phyloP scores from a whole-genome alignment of 1,284 basidiomycete genomes.

The Spongiforma sp. region DNA sequence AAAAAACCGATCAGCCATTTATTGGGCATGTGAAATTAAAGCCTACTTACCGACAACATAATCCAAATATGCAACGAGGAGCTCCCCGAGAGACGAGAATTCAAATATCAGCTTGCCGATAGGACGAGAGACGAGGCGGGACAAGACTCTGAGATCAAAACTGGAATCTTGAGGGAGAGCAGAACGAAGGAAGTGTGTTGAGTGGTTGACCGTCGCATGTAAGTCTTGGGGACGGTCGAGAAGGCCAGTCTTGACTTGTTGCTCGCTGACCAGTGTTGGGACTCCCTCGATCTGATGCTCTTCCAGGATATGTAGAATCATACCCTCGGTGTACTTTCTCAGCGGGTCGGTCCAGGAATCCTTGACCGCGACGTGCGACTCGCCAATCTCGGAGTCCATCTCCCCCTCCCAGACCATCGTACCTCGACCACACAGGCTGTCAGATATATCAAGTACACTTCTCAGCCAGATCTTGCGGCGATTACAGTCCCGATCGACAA shows the following conservation, averaged over 20 bases:
- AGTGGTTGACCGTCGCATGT: not conserved
- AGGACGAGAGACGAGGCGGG: slow-evolving; percentile 6
- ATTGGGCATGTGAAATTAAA: not conserved
- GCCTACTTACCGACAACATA: slow-evolving; percentile 1
- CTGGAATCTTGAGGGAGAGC: not conserved
- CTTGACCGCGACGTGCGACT: not conserved
- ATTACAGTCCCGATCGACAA: not conserved
- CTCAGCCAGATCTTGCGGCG: not conserved
- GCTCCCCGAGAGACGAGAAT: slow-evolving; percentile 11
- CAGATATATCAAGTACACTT: slow-evolving; percentile 1
- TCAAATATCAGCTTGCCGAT: not conserved
- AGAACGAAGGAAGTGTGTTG: slow-evolving; percentile 1
- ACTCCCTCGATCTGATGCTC: slow-evolving; percentile 4
- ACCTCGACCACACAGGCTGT: slow-evolving; percentile 3
- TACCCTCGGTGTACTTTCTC: slow-evolving; percentile 9
- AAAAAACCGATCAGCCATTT: not conserved
- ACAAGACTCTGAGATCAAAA: slow-evolving; percentile 4
- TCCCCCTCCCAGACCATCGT: slow-evolving; percentile 10
- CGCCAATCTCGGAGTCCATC: not conserved
- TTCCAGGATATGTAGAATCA: slow-evolving; percentile 8
- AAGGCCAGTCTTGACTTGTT: slow-evolving; percentile 8
- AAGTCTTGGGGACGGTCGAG: not conserved
- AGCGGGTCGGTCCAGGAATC: slow-evolving; percentile 14
- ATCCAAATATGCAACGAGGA: slow-evolving; percentile 7
- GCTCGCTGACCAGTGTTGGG: slow-evolving; percentile 2